Base-by-base conservation (phyloP, 2,329 filamentous ascomycete genomes). In the Fusarium brevicatenulatum region DNA sequence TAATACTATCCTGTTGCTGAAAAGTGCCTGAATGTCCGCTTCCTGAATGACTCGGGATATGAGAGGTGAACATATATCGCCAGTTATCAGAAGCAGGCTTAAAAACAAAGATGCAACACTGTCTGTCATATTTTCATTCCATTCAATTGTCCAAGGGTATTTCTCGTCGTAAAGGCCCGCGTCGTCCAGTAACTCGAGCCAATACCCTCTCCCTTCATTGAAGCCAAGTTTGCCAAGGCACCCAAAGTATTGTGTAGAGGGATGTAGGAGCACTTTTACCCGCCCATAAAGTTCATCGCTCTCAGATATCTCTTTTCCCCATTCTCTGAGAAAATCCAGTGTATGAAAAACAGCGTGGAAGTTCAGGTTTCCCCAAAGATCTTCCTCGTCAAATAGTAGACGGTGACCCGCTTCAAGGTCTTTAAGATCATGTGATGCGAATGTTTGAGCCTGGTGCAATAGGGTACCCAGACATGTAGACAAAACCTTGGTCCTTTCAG, bases 391-490 rank as follows among this genome's bases (percentile, higher is more conserved):
- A 1, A 21, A 11, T 16, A 0, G 25, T 0, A 16, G 3, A 2
- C 0, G 0, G 9, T 10, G 0, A 11, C 0, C 9, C 0, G 13
- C 13, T 16, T 2, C 1, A 1, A 9, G 4, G 2, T 11, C 0
- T n/a, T 30, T 11, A 13, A 49, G 19, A 16, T 30, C 0, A 4
- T 30, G 13, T 1, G 6, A 30, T 4, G 46, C 4, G 0, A 0
- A 11, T 12, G 2, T 18, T n/a, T n/a, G 28, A 4, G 46, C 46
- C 3, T 32, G 28, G 3, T n/a, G 21, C 3, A 49, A 32, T 0
- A 32, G 0, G 0, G 2, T 2, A 18, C 9, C 15, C 3, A 49
- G 4, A 3, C 46, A 32, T 0, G 28, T 49, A 1, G 46, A 2
- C 0, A 49, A 0, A 7, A 5, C 21, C 46, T 32, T 32, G 0